phyloP scores from a whole-genome alignment of 208 protist species.

The Acanthamoeba healyi region DNA sequence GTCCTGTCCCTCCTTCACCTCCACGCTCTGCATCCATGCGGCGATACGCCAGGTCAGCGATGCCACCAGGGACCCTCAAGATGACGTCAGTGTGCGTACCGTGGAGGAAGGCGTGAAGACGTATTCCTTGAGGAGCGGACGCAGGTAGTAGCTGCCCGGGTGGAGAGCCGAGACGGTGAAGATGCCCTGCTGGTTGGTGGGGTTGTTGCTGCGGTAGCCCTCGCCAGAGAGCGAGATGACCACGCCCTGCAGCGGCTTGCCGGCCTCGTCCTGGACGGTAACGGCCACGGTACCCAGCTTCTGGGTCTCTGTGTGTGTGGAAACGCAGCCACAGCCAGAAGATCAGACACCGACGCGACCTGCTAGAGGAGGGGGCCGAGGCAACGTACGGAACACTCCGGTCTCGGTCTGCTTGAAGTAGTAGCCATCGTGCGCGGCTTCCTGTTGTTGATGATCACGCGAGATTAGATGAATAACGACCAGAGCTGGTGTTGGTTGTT shows the following conservation, averaged over 20 bases:
- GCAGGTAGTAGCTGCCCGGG: slow-evolving; percentile 58
- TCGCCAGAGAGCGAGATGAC: slow-evolving; percentile 67
- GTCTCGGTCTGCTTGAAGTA: slow-evolving; percentile 53
- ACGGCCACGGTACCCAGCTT: slow-evolving; percentile 69
- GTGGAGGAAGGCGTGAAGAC: slow-evolving; percentile 27
- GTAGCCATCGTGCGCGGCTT: slow-evolving; percentile 72
- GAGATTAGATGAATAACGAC: not conserved
- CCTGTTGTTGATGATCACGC: slow-evolving; percentile 8
- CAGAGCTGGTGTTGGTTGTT: too few species aligned
- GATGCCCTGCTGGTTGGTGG: slow-evolving; percentile 42
- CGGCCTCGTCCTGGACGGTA: slow-evolving; percentile 9
- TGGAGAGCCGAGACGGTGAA: slow-evolving; percentile 54
- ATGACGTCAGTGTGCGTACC: not conserved
- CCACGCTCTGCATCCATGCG: slow-evolving; percentile 44
- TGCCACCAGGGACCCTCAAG: not conserved
- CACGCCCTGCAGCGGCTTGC: slow-evolving; percentile 33
- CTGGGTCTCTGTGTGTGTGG: slow-evolving; percentile 3
- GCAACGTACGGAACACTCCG: slow-evolving; percentile 47
- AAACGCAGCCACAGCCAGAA: not conserved
- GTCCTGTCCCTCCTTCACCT: slow-evolving; percentile 31
- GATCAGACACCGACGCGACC: not conserved
- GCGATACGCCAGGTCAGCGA: not conserved
- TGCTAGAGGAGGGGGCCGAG: not conserved
- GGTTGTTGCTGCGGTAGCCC: slow-evolving; percentile 57
- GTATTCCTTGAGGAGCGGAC: slow-evolving; percentile 75